These are phyloP conservation scores for Colletotrichum aenigma DNA, from an alignment of 2,329 filamentous ascomycete species.

Conservation along the genomic window DNA sequence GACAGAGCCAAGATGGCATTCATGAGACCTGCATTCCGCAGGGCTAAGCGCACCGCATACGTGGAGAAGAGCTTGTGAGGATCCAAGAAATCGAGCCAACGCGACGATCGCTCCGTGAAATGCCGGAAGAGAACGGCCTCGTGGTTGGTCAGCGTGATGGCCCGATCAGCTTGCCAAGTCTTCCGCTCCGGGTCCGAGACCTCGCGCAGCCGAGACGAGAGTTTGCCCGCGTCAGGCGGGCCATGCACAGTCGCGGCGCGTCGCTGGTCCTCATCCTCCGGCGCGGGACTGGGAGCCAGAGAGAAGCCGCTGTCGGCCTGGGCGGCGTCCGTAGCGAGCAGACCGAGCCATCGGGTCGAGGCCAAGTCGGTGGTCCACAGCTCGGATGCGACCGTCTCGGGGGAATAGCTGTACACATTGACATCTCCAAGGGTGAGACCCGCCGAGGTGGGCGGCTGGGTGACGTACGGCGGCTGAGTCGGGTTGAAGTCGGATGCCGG, in stretches of 20 bases:
- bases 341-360: slow-evolving; percentile 34
- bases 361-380: slow-evolving; percentile 31
- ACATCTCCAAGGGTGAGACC: slow-evolving; percentile 10
- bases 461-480: background rate
- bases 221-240: background rate
- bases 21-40: slow-evolving; percentile 60
- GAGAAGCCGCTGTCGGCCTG: slow-evolving; percentile 35
- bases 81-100: slow-evolving; percentile 35
- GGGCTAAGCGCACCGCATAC: slow-evolving; percentile 35
- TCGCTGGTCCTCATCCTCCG: slow-evolving; percentile 8
- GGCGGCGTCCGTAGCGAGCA: slow-evolving; percentile 32
- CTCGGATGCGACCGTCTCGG: slow-evolving; percentile 30
- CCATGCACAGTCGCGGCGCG: background rate
- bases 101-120: slow-evolving; percentile 27
- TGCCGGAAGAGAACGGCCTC: slow-evolving; percentile 31
- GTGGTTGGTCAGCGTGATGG: slow-evolving; percentile 26
- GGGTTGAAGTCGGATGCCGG: background rate
- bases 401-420: slow-evolving; percentile 23
- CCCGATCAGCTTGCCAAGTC: slow-evolving; percentile 27
- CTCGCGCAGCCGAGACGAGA: background rate
- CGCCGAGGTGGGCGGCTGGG: background rate
- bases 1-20: slow-evolving; percentile 62
- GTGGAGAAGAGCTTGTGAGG: slow-evolving; percentile 34
- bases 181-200: slow-evolving; percentile 25
- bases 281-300: slow-evolving; percentile 23